Conservation (phyloP, 192 early-diverging fungal genomes). For the Gamsiella multidivaricata region DNA sequence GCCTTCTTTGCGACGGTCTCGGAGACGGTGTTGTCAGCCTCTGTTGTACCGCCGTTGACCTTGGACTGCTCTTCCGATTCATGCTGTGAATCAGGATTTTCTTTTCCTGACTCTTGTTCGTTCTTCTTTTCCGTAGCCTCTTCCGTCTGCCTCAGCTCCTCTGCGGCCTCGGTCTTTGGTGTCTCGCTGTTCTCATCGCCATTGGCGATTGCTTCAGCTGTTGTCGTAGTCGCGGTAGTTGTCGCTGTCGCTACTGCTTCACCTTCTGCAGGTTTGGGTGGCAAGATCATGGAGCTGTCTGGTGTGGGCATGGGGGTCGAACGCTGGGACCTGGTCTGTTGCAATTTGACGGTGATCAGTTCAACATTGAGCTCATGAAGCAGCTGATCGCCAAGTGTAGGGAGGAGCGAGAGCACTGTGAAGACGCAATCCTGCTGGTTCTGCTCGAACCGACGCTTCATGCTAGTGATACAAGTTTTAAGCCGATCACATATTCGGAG, state of each 20-base stretch:
- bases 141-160: conserved; percentile 17
- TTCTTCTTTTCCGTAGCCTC: conserved; percentile 7
- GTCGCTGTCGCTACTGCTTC: conserved; percentile 9
- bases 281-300: conserved; percentile 42
- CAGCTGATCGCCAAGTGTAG: conserved; percentile 82
- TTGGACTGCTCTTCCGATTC: background rate
- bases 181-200: background rate
- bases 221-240: conserved; percentile 8
- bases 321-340: conserved; percentile 61
- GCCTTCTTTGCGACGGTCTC: conserved; percentile 15
- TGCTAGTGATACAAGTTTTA: conserved; percentile 60
- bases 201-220: background rate
- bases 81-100: background rate
- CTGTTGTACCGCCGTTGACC: background rate
- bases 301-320: conserved; percentile 42
- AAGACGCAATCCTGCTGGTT: conserved; percentile 93
- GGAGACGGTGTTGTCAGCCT: background rate
- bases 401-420: conserved; percentile 84
- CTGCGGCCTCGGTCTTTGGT: conserved; percentile 1
- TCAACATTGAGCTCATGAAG: conserved; percentile 86
- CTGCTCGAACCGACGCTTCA: conserved; percentile 92
- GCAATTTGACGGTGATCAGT: conserved; percentile 69
- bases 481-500: too few species aligned
- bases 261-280: conserved; percentile 25
- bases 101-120: background rate